These are phyloP conservation scores for Marasmius fiardii DNA, from an alignment of 1,284 basidiomycete species.

Conservation along the genomic window DNA sequence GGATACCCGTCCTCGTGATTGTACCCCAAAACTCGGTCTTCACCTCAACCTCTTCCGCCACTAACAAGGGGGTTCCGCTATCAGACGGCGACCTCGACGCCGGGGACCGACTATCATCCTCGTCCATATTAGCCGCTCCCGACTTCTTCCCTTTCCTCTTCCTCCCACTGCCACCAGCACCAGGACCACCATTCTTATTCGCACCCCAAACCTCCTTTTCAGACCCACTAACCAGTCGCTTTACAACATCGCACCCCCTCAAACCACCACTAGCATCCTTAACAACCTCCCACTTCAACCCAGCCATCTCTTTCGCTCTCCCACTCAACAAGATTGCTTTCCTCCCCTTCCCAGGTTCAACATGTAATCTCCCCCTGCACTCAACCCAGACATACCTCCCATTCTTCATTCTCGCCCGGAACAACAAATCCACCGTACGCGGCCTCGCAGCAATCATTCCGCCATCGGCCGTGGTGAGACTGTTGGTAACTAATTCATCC, in stretches of 20 bases:
- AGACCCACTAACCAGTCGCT: constrained; percentile 1
- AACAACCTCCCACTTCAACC: constrained; percentile 59
- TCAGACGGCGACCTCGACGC: no score
- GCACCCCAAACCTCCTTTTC: not conserved
- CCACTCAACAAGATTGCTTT: constrained; percentile 87
- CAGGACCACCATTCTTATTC: not conserved
- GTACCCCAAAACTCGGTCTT: constrained; percentile 56
- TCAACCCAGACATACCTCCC: constrained; percentile 84
- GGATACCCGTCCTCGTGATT: constrained; percentile 44
- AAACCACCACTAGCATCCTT: constrained; percentile 44
- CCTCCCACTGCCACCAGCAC: not conserved
- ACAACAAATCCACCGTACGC: constrained; percentile 48
- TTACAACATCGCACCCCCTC: constrained; percentile 6
- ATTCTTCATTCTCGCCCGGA: constrained; percentile 66
- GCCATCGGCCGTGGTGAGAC: not conserved
- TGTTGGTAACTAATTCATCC: constrained; percentile 1
- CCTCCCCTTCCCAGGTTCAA: constrained; percentile 86
- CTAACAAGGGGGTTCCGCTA: not conserved
- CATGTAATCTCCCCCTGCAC: constrained; percentile 78
- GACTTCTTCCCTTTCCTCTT: constrained; percentile 8
- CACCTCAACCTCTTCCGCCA: constrained; percentile 1
- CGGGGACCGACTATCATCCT: constrained; percentile 15
- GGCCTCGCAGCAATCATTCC: constrained; percentile 5
- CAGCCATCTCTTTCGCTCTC: constrained; percentile 65
- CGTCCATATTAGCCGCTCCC: constrained; percentile 5